Base-by-base conservation (phyloP, 768 basidiomycete species). In the Mycena sanguinolenta region DNA sequence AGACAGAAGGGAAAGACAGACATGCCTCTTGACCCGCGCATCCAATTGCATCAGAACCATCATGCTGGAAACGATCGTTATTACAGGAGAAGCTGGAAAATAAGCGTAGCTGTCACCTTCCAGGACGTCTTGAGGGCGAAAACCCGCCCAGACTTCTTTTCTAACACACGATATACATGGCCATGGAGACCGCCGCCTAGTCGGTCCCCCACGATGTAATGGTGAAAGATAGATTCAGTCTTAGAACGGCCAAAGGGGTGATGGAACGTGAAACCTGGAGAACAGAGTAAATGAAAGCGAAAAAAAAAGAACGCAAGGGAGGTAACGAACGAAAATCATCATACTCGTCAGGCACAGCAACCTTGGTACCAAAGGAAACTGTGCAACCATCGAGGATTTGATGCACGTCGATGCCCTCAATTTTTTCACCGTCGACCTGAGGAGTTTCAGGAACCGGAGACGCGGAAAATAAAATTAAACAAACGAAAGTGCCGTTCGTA, bases 141-240 rank as follows among this genome's bases (percentile, higher is more conserved):
- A 78, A 86, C 82, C 55, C 84, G 77, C 16, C 90, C 90, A 4
- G 89, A 89, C n/a, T 77, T 77, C 12, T 87, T 83, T 71, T 87
- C 82, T 58, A 89, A 82, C 0, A 89, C 91, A 74, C 88, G 88
- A 78, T 87, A 83, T 10, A 93, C 92, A 27, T 87, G 87, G 5
- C 92, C 92, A 72, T 91, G 92, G 0, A 88, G 84, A 21, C 92
- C 92, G 53, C 86, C 86, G 28, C 92, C 92, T 38, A 75, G 63
- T 6, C 79, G 75, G 9, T 78, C 75, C 0, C 79, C 77, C 21
- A 73, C 70, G 7, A 82, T 82, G 23, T 84, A 82, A 63, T 85
- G 82, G 3, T 82, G 79, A 73, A 82, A 88, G 60, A 89, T 83
- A 72, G 82, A 85, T 10, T 85, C 86, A 84, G 50, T 3, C 52